phyloP scores from a whole-genome alignment of 768 basidiomycete species.

The Leucogyrophana mollusca region DNA sequence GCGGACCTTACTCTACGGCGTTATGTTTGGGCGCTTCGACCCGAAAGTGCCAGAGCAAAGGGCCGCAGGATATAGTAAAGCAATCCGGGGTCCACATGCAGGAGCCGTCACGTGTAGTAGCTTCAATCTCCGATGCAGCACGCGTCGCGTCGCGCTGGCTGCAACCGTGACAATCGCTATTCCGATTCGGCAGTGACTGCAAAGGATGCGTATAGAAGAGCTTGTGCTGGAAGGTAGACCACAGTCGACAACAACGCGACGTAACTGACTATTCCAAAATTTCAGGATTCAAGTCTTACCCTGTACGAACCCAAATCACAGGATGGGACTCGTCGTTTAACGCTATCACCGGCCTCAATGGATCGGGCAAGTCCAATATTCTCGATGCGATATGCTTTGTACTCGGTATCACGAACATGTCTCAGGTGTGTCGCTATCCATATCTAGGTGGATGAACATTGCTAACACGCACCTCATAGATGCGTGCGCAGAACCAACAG shows the following conservation, averaged over 20 bases:
- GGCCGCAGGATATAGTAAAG: too few relatives aligned
- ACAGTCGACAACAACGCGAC: not conserved
- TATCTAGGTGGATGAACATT: conserved; percentile 4
- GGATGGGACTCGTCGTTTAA: conserved; percentile 99
- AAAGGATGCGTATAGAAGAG: conserved; percentile 88
- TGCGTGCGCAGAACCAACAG: conserved; percentile 93
- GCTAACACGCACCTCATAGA: conserved; percentile 42
- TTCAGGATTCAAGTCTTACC: conserved; percentile 96
- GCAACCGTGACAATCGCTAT: not conserved
- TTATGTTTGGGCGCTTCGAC: too few relatives aligned
- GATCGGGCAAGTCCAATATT: conserved; percentile 98
- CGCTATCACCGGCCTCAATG: conserved; percentile 95
- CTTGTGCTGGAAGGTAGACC: conserved; percentile 83
- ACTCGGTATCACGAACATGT: conserved; percentile 95
- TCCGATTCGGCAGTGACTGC: conserved; percentile 1
- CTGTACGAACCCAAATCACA: conserved; percentile 90
- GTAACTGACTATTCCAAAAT: not conserved
- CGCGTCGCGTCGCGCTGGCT: conserved; percentile 31
- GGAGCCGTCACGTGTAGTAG: conserved; percentile 12
- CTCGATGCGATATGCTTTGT: conserved; percentile 99
- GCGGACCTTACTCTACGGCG: too few relatives aligned
- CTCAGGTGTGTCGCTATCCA: conserved; percentile 53
- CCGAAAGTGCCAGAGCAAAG: too few relatives aligned
- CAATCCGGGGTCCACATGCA: too few relatives aligned
- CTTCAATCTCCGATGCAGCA: conserved; percentile 26